Evolutionary conservation across 1,284 basidiomycete species (phyloP).

Genomic region (Ceratobasidium sp.): DNA sequence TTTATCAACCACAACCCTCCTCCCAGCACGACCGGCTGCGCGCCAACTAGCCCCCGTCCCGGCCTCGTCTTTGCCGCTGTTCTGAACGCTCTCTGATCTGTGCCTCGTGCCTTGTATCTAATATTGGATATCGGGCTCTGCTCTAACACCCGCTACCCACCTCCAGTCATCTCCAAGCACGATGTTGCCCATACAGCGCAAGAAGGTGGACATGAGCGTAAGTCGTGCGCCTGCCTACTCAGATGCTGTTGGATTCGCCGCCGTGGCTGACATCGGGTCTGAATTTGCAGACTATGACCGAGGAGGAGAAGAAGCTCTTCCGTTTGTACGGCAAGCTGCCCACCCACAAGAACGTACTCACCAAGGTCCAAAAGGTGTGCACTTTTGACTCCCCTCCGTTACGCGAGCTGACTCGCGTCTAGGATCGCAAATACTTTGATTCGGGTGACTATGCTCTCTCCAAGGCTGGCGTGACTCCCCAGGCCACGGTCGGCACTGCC

Average conservation of each 20-base stretch:
- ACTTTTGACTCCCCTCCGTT: neutral
- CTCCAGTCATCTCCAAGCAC: constrained; percentile 52
- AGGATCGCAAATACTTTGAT: constrained; percentile 99
- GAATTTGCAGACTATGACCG: constrained; percentile 73
- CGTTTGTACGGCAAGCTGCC: constrained; percentile 95
- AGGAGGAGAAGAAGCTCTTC: constrained; percentile 95
- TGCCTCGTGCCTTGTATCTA: neutral
- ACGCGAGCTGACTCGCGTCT: constrained; percentile 39
- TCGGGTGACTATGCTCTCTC: constrained; percentile 97
- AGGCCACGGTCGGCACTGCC: constrained; percentile 89
- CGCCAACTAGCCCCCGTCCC: too few species aligned
- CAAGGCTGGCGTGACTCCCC: constrained; percentile 90
- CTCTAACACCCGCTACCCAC: constrained; percentile 50
- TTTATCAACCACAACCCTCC: constrained; percentile 21
- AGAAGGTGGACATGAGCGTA: constrained; percentile 93
- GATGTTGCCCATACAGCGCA: constrained; percentile 85
- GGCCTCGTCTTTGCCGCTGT: neutral
- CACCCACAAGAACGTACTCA: constrained; percentile 89
- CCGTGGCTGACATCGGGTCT: constrained; percentile 10
- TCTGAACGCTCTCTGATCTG: neutral
- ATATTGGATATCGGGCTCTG: constrained; percentile 16
- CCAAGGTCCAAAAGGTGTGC: constrained; percentile 92
- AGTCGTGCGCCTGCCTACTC: constrained; percentile 53
- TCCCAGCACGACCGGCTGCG: neutral
- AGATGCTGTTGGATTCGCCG: constrained; percentile 21